Evolutionary conservation across 495 filamentous ascomycete genomes (phyloP).

Genomic region (Lasiosphaeria miniovina): DNA sequence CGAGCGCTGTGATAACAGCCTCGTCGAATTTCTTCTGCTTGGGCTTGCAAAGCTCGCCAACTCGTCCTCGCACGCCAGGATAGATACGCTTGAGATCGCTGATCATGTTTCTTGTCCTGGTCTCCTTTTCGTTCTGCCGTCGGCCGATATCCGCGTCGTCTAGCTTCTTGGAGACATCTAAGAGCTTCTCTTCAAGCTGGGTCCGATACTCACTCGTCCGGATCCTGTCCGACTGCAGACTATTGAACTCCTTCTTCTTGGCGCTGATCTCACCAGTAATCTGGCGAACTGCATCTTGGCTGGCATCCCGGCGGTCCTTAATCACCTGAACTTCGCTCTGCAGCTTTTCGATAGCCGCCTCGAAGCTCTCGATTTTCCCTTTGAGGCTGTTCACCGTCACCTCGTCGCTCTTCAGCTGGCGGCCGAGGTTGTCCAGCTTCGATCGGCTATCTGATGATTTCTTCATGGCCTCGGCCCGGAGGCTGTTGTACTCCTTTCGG

Average conservation of each 20-base stretch:
- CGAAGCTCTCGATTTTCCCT: conserved; percentile 74
- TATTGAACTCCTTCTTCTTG: conserved; percentile 89
- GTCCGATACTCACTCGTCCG: conserved; percentile 73
- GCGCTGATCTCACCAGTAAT: conserved; percentile 72
- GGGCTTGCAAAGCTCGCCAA: conserved; percentile 90
- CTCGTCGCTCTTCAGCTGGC: conserved; percentile 84
- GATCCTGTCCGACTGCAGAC: conserved; percentile 78
- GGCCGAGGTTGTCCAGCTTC: conserved; percentile 76
- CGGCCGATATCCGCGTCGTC: conserved; percentile 77
- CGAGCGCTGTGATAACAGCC: conserved; percentile 87
- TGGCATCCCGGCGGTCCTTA: conserved; percentile 59
- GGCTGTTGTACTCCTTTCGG: conserved; percentile 81
- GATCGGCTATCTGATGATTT: conserved; percentile 78
- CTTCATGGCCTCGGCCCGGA: conserved; percentile 82
- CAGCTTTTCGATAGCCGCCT: conserved; percentile 69
- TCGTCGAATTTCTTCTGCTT: conserved; percentile 95
- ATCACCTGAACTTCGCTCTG: conserved; percentile 69
- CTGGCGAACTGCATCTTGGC: conserved; percentile 59
- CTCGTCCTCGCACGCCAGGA: conserved; percentile 83
- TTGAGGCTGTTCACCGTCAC: conserved; percentile 82
- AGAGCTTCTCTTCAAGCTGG: conserved; percentile 87
- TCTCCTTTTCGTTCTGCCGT: conserved; percentile 79
- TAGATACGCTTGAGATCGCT: conserved; percentile 85
- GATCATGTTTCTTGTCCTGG: conserved; percentile 71
- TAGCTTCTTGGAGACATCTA: conserved; percentile 73